Conservation (phyloP, 768 basidiomycete genomes). For the Suillus weaverae region DNA sequence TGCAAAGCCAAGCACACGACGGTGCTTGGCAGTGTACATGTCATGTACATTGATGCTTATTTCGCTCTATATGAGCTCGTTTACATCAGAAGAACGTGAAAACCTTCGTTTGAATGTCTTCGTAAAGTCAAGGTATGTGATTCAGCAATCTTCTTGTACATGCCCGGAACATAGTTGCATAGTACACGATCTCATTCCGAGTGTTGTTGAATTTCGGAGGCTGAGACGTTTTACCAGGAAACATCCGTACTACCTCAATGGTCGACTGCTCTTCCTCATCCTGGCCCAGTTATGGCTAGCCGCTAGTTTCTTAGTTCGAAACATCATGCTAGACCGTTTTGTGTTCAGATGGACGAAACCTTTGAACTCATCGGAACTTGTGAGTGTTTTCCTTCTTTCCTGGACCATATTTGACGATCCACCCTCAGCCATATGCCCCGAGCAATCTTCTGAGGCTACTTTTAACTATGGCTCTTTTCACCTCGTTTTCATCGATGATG, state of each 20-base stretch:
- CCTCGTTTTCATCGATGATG: conserved; percentile 36
- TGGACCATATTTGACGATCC: background rate
- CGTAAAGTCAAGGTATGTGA: conserved; percentile 60
- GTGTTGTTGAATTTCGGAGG: background rate
- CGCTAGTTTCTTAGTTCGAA: conserved; percentile 50
- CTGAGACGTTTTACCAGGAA: conserved; percentile 43
- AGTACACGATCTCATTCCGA: background rate
- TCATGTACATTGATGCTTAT: conserved; percentile 47
- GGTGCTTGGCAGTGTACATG: conserved; percentile 47
- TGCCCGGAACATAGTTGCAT: conserved; percentile 14
- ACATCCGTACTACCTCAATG: conserved; percentile 74
- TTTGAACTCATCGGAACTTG: conserved; percentile 16
- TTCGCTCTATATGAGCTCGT: conserved; percentile 42
- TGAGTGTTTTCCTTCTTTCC: conserved; percentile 11
- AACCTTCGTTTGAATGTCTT: conserved; percentile 55
- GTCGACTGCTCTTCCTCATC: conserved; percentile 60
- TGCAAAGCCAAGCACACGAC: conserved; percentile 46
- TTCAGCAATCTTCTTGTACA: background rate
- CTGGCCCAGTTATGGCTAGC: conserved; percentile 52
- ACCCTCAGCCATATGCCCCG: conserved; percentile 21
- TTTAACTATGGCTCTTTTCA: conserved; percentile 42
- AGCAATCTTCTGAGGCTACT: conserved; percentile 25
- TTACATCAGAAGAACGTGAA: conserved; percentile 25
- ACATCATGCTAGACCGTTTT: conserved; percentile 63
- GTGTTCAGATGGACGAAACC: conserved; percentile 43